phyloP scores from a whole-genome alignment of 495 filamentous ascomycete genomes.

The Amniculicola lignicola region DNA sequence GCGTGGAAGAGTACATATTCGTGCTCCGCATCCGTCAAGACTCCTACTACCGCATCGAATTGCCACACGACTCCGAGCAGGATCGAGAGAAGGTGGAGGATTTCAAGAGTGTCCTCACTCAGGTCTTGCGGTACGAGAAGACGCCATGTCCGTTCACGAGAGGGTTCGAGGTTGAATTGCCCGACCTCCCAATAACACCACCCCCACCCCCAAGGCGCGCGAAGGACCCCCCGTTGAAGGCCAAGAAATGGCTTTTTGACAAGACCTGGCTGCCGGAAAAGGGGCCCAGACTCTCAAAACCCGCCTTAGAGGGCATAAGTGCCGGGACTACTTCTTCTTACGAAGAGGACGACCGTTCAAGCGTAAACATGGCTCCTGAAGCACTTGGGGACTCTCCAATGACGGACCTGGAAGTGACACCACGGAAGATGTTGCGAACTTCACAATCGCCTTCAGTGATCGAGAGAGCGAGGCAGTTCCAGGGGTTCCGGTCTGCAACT shows the following conservation, averaged over 20 bases:
- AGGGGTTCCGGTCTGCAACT: slow-evolving; percentile 44
- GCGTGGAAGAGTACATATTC: slow-evolving; percentile 80
- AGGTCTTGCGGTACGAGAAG: slow-evolving; percentile 77
- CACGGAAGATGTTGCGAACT: slow-evolving; percentile 9
- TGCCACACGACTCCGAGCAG: slow-evolving; percentile 61
- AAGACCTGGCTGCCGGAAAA: slow-evolving; percentile 45
- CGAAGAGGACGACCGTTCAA: slow-evolving; percentile 33
- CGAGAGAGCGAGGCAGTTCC: slow-evolving; percentile 26
- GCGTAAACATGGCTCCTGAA: slow-evolving; percentile 20
- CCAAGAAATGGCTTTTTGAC: slow-evolving; percentile 53
- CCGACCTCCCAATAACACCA: slow-evolving; percentile 64
- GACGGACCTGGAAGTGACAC: slow-evolving; percentile 20
- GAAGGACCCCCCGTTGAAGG: slow-evolving; percentile 51
- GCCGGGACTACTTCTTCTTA: slow-evolving; percentile 14
- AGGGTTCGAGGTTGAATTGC: slow-evolving; percentile 70
- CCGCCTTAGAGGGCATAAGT: slow-evolving; percentile 18
- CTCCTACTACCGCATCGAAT: slow-evolving; percentile 84
- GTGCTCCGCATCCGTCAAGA: slow-evolving; percentile 74
- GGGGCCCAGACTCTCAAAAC: slow-evolving; percentile 9
- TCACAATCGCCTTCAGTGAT: slow-evolving; percentile 8
- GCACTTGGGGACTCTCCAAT: slow-evolving; percentile 23
- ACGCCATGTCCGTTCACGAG: slow-evolving; percentile 82
- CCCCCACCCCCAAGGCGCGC: slow-evolving; percentile 64
- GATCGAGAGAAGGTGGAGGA: slow-evolving; percentile 58
- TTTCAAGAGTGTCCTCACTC: slow-evolving; percentile 65